Evolutionary conservation across 2,329 filamentous ascomycete genomes (phyloP).

Genomic region (Talaromyces marneffei): DNA sequence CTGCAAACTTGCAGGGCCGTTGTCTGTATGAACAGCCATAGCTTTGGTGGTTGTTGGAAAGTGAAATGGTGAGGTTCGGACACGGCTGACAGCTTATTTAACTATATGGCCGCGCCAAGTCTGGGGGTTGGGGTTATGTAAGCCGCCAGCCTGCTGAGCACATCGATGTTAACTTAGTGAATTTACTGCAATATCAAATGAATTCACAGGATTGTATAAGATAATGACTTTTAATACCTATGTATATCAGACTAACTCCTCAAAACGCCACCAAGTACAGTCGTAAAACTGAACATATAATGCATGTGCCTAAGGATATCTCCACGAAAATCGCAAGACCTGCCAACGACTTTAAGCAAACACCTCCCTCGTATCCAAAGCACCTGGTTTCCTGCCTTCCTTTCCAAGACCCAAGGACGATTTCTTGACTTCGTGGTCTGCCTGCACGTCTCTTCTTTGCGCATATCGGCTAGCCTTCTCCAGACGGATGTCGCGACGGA

Average conservation of each 20-base stretch:
- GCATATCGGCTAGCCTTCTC: conserved; percentile 74
- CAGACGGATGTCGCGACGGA: conserved; percentile 55
- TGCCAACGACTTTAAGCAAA: conserved; percentile 46
- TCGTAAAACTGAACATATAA: conserved; percentile 19
- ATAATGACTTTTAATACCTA: neutral
- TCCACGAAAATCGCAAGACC: conserved; percentile 14
- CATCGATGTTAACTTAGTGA: neutral
- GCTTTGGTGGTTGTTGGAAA: neutral
- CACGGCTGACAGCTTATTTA: neutral
- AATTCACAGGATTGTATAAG: too few relatives aligned
- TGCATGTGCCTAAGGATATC: conserved; percentile 27
- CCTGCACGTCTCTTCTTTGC: conserved; percentile 64
- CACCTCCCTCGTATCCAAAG: conserved; percentile 68
- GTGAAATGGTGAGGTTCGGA: neutral
- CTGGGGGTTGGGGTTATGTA: conserved; percentile 8
- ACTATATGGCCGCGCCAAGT: neutral
- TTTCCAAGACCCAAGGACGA: conserved; percentile 67
- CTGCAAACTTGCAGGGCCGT: conserved; percentile 19
- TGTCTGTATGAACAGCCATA: conserved; percentile 11
- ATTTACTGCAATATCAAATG: too few relatives aligned
- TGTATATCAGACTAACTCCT: neutral
- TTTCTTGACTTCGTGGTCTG: conserved; percentile 68
- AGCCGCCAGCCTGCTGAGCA: neutral
- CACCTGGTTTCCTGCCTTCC: conserved; percentile 24
- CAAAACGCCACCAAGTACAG: conserved; percentile 12